Percentiles rank a stretch among this genome's conserved stretches.
Conservation (phyloP, 805 yeast genomes). For the Clavispora asparagi region DNA sequence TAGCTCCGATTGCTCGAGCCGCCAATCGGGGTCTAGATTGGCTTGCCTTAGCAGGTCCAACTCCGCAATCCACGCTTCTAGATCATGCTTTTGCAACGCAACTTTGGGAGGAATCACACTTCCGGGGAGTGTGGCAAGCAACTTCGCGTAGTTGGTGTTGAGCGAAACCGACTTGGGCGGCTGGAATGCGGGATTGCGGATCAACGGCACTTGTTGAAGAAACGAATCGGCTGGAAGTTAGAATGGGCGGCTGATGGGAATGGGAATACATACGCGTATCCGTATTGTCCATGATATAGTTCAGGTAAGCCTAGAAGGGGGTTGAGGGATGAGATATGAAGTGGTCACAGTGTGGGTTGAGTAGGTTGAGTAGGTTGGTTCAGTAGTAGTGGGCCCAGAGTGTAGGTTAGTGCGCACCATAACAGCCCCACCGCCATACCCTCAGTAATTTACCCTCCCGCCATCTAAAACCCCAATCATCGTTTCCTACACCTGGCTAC, state of each 20-base stretch:
- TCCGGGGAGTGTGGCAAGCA: constrained; percentile 28
- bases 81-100: constrained; percentile 20
- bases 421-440: too few species aligned
- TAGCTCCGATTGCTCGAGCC: constrained; percentile 10
- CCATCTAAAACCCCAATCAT: too few species aligned
- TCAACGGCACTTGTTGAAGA: constrained; percentile 50
- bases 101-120: constrained; percentile 36
- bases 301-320: neutral
- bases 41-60: constrained; percentile 13
- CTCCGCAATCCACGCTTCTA: constrained; percentile 24
- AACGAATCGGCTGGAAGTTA: constrained; percentile 38
- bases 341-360: too few species aligned
- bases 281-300: constrained; percentile 2
- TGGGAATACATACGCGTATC: constrained; percentile 4
- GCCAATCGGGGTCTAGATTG: constrained; percentile 3
- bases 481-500: neutral
- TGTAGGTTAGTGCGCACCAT: neutral
- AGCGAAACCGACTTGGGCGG: constrained; percentile 54
- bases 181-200: constrained; percentile 45
- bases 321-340: too few species aligned
- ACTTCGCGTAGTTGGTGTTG: constrained; percentile 41
- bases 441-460: too few species aligned
- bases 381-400: too few species aligned
- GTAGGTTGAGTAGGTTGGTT: too few species aligned
- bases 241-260: neutral